Base-by-base conservation (phyloP, 1,139 yeast genomes). In the Pichia sp. region DNA sequence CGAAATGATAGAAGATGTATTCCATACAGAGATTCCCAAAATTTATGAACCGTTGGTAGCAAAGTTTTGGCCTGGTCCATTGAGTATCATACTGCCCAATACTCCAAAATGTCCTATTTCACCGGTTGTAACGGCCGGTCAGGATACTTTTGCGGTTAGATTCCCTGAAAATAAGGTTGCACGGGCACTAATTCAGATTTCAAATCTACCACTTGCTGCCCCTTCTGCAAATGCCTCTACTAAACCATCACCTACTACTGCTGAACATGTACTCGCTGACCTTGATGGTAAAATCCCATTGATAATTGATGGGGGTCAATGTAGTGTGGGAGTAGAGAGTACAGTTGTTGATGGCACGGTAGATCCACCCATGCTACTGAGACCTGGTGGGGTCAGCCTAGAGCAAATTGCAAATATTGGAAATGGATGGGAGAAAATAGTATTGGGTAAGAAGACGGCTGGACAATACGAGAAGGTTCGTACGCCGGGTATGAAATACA, bases 181-280 rank as follows among this genome's bases (percentile, higher is more conserved):
- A 0, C 74, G 99, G 55, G 96, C 98, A 0, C 72, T 93, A 46
- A 90, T 93, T 49, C 87, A 90, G 1, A 62, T 87, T n/a, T 81
- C 95, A 49, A 96, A 89, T 59, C 78, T 86, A 1, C 98, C 99
- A 0, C 70, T 93, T 43, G 99, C 99, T 0, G 99, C 99, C 0
- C 99, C 99, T 0, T 87, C 96, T 1, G 99, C 99, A 7, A 93
- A 93, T 68, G 95, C 97, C 2, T 89, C 97, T 1, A 93, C 99
- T 0, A 74, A 89, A 51, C 99, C 99, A 1, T 87, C 96, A 41
- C 96, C 98, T 1, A 93, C 99, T 0, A 65, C 76, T 43, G 99
- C 99, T 1, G 70, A 75, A 19, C 99, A 93, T 67, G 99, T 93
- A 0, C 79, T 72, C 58, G 80, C 82, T 60, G 99, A 93, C 65